A percentile compares a stretch with the other conserved stretches of the same genome.
Conservation (phyloP, 2,329 filamentous ascomycete species). For the Metarhizium anisopliae region DNA sequence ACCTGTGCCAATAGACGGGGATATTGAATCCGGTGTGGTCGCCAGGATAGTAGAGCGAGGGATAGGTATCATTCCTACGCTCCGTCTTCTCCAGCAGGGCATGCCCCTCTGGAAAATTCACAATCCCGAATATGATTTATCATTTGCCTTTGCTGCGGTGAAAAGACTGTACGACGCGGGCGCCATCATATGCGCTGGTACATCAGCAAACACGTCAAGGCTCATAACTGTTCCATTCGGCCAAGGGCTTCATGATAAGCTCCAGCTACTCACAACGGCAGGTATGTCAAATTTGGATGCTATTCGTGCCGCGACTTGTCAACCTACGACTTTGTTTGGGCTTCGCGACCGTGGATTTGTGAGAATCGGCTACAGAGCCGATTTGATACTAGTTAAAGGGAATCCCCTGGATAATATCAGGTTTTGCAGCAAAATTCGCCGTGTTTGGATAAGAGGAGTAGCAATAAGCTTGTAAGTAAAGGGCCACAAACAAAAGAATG, state of each 20-base stretch:
- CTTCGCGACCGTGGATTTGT: slow-evolving; percentile 18
- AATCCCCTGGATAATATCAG: slow-evolving; percentile 20
- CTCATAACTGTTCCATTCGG: slow-evolving; percentile 9
- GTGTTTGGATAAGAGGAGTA: neutral
- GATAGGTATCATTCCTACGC: slow-evolving; percentile 18
- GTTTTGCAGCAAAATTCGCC: slow-evolving; percentile 2
- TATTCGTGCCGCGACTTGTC: slow-evolving; percentile 13
- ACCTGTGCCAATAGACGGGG: slow-evolving; percentile 18
- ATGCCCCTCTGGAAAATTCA: neutral
- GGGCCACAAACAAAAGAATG: neutral
- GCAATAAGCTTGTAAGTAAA: neutral
- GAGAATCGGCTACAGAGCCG: slow-evolving; percentile 16
- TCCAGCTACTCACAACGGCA: slow-evolving; percentile 12
- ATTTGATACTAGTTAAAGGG: slow-evolving; percentile 20
- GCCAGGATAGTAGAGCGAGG: slow-evolving; percentile 2
- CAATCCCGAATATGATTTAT: slow-evolving; percentile 10
- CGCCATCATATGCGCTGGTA: slow-evolving; percentile 21
- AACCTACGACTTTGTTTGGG: slow-evolving; percentile 13
- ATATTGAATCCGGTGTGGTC: slow-evolving; percentile 13
- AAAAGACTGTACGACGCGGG: slow-evolving; percentile 16
- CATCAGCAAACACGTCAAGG: slow-evolving; percentile 15
- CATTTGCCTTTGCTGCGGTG: slow-evolving; percentile 15
- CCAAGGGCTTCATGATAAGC: slow-evolving; percentile 13
- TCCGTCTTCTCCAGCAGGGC: slow-evolving; percentile 12
- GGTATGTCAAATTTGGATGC: slow-evolving; percentile 13